Evolutionary conservation across 805 yeast species (phyloP), one percentile per base, ranked within the genome.

Genomic region (Saccharomyces paradoxus): DNA sequence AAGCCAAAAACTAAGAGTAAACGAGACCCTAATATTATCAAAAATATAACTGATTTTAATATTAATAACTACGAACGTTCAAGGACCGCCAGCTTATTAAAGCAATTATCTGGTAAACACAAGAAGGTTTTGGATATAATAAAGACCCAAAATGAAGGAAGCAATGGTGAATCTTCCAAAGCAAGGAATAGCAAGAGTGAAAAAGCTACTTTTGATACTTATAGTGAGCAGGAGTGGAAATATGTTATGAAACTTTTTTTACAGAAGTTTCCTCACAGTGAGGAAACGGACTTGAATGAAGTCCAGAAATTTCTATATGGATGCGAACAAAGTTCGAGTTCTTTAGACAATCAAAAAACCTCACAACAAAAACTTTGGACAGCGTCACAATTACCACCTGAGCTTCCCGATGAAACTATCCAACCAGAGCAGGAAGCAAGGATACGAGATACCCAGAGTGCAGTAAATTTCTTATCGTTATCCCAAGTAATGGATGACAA

Each of bases 101-200:
- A 60, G 29, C 60, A 62, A 37, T 51, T 69, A n/a, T 68, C 72
- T 4, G 73, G 72, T 1, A 69, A 69, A 46, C 63, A 64, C 31
- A 55, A 53, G 21, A 69, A 69, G 52, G 61, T 67, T 2, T 61
- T 59, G 49, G 67, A 67, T 48, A 58, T 67, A 46, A 51, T 66
- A 3, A 56, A 56, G 10, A 22, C 31, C 14, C 59, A 58, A 24
- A 44, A 47, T 29, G 48, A 53, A 10, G 12, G 27, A 14, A 47
- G 14, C 24, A 50, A 50, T n/a, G 13, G 37, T 17, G 41, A 48
- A 29, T 49, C 47, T 22, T 48, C 44, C 3, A 52, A 27, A 13
- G 21, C 41, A 13, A 50, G 27, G 17, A 17, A 27, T 13, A 53
- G 48, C 8, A 50, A 49, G 3, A 8, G 27, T 21, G 28, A 44